phyloP scores from a whole-genome alignment of 768 basidiomycete species.

The Tephrocybe sp. region DNA sequence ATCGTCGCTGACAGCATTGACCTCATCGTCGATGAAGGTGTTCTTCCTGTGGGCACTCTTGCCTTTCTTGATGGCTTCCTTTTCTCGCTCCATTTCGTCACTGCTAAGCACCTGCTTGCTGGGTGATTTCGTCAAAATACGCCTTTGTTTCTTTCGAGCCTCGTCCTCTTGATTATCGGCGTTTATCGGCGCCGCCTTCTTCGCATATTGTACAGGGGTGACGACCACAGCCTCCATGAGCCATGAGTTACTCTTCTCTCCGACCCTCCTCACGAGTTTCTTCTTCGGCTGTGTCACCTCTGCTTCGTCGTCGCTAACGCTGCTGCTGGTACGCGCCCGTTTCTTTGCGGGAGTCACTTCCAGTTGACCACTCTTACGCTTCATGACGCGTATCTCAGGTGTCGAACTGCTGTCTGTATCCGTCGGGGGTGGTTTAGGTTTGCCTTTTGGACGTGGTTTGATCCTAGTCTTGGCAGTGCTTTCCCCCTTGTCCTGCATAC shows the following conservation, averaged over 20 bases:
- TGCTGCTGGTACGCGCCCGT: conserved; percentile 1
- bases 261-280: conserved; percentile 16
- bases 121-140: conserved; percentile 13
- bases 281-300: conserved; percentile 12
- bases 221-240: conserved; percentile 14
- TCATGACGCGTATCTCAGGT: conserved; percentile 6
- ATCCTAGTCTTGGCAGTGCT: conserved; percentile 21
- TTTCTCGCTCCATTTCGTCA: conserved; percentile 6
- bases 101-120: conserved; percentile 13
- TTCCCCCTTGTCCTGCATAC: conserved; percentile 19
- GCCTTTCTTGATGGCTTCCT: not conserved
- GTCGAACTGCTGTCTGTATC: conserved; percentile 1
- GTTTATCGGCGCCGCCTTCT: not conserved
- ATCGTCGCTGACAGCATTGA: conserved; percentile 14
- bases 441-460: conserved; percentile 17
- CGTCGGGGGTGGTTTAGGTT: conserved; percentile 1
- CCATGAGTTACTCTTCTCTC: conserved; percentile 14
- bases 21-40: conserved; percentile 4
- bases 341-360: conserved; percentile 11
- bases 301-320: conserved; percentile 16
- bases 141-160: conserved; percentile 2
- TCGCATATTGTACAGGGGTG: conserved; percentile 10
- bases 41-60: not conserved
- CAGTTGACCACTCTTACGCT: conserved; percentile 12
- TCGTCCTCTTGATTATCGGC: not conserved